A percentile compares a stretch with the other conserved stretches of the same genome.
phyloP scores from a whole-genome alignment of 805 yeast genomes.

The Saccharomycopsis synnaedendra region DNA sequence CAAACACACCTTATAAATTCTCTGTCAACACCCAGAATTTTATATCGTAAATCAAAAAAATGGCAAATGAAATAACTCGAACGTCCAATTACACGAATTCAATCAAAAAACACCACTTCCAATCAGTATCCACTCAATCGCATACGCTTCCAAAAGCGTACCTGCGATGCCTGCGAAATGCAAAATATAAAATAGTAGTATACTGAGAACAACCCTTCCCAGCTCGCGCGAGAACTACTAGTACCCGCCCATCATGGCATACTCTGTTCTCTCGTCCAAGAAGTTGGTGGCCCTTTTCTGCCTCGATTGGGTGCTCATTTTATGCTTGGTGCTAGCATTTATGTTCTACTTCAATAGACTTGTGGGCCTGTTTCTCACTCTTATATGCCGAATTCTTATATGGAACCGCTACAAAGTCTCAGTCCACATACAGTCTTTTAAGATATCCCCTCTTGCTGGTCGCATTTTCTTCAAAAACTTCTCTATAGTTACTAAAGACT shows the following conservation, averaged over 20 bases:
- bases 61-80: too few relatives aligned
- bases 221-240: too few relatives aligned
- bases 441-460: conserved; percentile 75
- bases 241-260: neutral
- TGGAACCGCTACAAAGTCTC: conserved; percentile 56
- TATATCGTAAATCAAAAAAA: too few relatives aligned
- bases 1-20: too few relatives aligned
- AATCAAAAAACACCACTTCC: too few relatives aligned
- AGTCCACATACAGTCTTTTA: conserved; percentile 59
- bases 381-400: conserved; percentile 36
- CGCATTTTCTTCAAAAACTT: conserved; percentile 68
- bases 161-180: too few relatives aligned
- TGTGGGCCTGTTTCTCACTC: conserved; percentile 49
- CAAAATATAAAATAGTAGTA: too few relatives aligned
- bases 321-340: conserved; percentile 48
- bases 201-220: too few relatives aligned
- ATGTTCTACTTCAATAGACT: conserved; percentile 70
- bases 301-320: conserved; percentile 68
- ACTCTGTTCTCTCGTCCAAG: conserved; percentile 1
- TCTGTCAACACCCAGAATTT: too few relatives aligned
- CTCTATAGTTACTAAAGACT: conserved; percentile 61
- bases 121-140: too few relatives aligned
- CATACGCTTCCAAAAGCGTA: too few relatives aligned
- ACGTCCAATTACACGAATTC: too few relatives aligned
- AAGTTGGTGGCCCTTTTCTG: conserved; percentile 41